Base-by-base conservation (phyloP, 257 asterid genomes). In the Plectranthus barbatus region DNA sequence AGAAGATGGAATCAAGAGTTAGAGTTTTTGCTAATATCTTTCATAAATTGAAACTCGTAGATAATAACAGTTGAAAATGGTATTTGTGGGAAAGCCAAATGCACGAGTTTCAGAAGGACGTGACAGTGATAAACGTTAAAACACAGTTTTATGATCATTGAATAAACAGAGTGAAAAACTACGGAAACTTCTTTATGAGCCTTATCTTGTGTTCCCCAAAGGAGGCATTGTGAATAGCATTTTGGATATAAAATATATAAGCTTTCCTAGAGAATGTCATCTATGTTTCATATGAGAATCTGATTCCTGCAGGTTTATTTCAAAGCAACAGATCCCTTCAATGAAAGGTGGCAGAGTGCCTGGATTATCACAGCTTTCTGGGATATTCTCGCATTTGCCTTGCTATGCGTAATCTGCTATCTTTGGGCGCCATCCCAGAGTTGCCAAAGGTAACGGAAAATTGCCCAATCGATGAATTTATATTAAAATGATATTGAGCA, bases 301-400 rank as follows among this genome's bases (percentile, higher is more conserved):
- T 66, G 60, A 41, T 70, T 70, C 66, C 37, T 77, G 65, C 83
- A 93, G 99, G 78, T 93, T 63, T 93, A 87, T 72, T 93, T 90
- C 72, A 90, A 93, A 86, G 94, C 95, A 66, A 82, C 96, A 49
- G 99, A 93, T 76, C 97, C 99, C 70, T 93, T 86, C 80, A 93
- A 90, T 33, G 99, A 93, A 80, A 84, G 86, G 74, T 93, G 99
- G 99, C 92, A 81, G 77, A 83, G 84, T 69, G 95, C 95, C 47
- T 93, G 99, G 99, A 85, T 90, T 64, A 77, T 93, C 79, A 83
- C 90, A 60, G 95, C 99, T 63, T 93, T 90, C 82, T 93, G 99
- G 99, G 97, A 93, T 79, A 73, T 93, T 71, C 84, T 93, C 56
- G 86, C 92, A 44, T 76, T 93, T 58, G 84, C 82, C 36, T 72